phyloP scores from a whole-genome alignment of 2,329 filamentous ascomycete species.

The Dryadomyces quercus-mongolicae region DNA sequence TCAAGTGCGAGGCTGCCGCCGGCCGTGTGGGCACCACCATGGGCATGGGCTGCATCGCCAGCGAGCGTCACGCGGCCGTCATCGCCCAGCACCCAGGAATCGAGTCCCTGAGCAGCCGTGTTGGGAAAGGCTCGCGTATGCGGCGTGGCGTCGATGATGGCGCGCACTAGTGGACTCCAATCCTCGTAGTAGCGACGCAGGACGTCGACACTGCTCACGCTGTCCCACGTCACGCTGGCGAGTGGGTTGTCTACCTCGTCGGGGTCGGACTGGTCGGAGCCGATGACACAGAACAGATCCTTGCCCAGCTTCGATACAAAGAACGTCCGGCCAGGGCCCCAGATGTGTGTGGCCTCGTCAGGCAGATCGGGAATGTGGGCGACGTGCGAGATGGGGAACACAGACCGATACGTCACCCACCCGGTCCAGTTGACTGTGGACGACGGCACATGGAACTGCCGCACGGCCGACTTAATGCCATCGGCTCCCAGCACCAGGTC shows the following conservation, averaged over 20 bases:
- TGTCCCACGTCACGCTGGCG: not conserved
- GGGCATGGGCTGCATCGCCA: conserved; percentile 28
- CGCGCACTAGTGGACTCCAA: conserved; percentile 28
- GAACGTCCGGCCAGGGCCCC: conserved; percentile 26
- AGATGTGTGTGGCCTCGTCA: conserved; percentile 31
- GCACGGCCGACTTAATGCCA: conserved; percentile 36
- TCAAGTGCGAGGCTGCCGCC: conserved; percentile 27
- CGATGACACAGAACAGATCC: conserved; percentile 30
- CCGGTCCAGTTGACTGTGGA: conserved; percentile 28
- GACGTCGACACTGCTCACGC: conserved; percentile 16
- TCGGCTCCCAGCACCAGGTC: conserved; percentile 40
- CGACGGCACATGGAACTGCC: conserved; percentile 28
- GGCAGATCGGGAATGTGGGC: conserved; percentile 25
- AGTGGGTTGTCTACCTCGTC: conserved; percentile 18
- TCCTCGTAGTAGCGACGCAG: conserved; percentile 25
- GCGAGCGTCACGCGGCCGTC: conserved; percentile 23
- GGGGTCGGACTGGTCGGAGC: conserved; percentile 20
- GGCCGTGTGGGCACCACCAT: conserved; percentile 28
- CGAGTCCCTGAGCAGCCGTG: conserved; percentile 23
- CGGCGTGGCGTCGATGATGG: conserved; percentile 27
- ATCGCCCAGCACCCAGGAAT: conserved; percentile 27
- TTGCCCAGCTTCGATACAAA: conserved; percentile 30
- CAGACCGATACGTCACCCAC: conserved; percentile 30
- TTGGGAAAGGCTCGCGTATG: conserved; percentile 29
- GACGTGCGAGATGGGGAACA: conserved; percentile 28